Evolutionary conservation across 306 rosid species (phyloP), one percentile per base, ranked within the genome.

Genomic region (Glycine tomentella): DNA sequence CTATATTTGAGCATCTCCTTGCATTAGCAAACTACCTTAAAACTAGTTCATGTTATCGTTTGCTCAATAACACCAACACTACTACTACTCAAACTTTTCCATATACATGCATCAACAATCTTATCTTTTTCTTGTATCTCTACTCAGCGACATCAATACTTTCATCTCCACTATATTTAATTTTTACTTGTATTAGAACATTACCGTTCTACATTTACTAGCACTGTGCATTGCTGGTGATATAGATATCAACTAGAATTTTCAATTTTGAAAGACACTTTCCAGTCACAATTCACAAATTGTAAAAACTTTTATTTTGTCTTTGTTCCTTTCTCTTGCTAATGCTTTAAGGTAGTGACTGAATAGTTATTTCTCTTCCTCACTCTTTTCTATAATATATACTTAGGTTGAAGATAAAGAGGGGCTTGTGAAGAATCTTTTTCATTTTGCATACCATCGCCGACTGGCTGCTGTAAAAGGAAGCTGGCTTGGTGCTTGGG

Each of bases 401-500:
- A 9, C 73, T 73, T 84, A 92, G 98, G 96, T 94, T 85, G 93
- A 90, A 67, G 92, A 85, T 63, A 88, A 73, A 38, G 97, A 90
- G 45, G 91, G 93, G 31, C 51, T 88, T 53, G 94, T 67, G 31
- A 94, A 88, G 86, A 85, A 59, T 50, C 92, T 94, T 68, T 94
- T 94, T 77, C 76, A 83, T 53, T 8, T 81, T 69, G 97, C 88
- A 48, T 94, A 88, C 72, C 83, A 77, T 0, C 91, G 98, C 46
- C 85, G 91, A 50, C 83, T 92, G 76, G 87, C 89, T 51, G 89
- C 94, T 72, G 75, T 91, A 48, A 91, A 90, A 79, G 98, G 98
- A 88, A 94, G 98, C 89, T 94, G 96, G 96, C 84, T 94, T 84
- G 98, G 98, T 83, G 98, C 97, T 67, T 90, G 93, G 94, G 97